Conservation (phyloP, 345 rosid genomes). For the Rhizophora apiculata region DNA sequence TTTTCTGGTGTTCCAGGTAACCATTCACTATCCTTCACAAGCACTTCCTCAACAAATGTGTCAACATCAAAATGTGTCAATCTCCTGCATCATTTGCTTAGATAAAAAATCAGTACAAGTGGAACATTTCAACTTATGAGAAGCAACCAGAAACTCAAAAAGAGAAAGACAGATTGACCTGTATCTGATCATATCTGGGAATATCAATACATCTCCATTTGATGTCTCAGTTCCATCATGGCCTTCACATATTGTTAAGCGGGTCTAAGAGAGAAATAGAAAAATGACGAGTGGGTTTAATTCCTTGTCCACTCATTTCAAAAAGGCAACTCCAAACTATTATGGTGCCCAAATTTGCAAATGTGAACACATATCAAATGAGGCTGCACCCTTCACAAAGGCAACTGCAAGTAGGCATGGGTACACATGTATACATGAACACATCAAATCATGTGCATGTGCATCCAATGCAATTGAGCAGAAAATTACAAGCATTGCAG, state of each 20-base stretch:
- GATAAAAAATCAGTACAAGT: conserved; percentile 16
- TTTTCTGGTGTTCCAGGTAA: conserved; percentile 85
- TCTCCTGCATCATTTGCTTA: conserved; percentile 61
- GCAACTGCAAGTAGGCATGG: not conserved
- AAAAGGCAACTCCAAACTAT: not conserved
- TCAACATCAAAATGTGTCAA: conserved; percentile 98
- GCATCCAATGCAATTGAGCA: not conserved
- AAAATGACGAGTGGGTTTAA: not conserved
- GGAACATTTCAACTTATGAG: conserved; percentile 7
- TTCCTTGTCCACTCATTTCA: not conserved
- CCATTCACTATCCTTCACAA: conserved; percentile 93
- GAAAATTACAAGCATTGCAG: not conserved
- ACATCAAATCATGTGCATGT: not conserved
- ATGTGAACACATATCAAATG: not conserved
- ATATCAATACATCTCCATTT: conserved; percentile 95
- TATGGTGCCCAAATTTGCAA: no score
- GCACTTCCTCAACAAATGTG: conserved; percentile 96
- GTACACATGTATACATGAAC: not conserved
- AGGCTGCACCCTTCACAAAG: no score
- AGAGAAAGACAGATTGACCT: conserved; percentile 42
- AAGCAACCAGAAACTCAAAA: conserved; percentile 7
- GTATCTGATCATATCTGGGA: conserved; percentile 98
- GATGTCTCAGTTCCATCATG: conserved; percentile 98
- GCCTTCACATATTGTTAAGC: conserved; percentile 91
- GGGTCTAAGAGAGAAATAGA: conserved; percentile 47